These are phyloP conservation scores for Paracorniculantispora psalliotae DNA, from an alignment of 2,329 filamentous ascomycete genomes.

Conservation along the genomic window DNA sequence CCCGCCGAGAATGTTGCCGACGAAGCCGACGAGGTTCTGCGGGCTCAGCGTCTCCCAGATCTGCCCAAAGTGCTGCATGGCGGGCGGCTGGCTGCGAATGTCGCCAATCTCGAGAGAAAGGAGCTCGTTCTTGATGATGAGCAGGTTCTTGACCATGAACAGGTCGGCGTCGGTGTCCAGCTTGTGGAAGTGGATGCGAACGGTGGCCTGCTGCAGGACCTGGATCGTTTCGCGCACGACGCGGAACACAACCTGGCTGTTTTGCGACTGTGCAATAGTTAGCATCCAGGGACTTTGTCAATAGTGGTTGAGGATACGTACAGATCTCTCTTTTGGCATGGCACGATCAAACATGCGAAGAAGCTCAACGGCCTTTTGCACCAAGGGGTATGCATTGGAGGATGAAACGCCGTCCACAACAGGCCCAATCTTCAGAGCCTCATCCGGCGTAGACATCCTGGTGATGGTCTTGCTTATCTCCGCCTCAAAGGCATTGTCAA, in stretches of 20 bases:
- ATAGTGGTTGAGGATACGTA: slow-evolving; percentile 32
- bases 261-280: slow-evolving; percentile 30
- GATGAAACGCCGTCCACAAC: slow-evolving; percentile 45
- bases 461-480: slow-evolving; percentile 53
- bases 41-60: slow-evolving; percentile 61
- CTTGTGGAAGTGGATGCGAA: slow-evolving; percentile 60
- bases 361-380: slow-evolving; percentile 54
- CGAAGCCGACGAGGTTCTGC: slow-evolving; percentile 54
- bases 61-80: slow-evolving; percentile 58
- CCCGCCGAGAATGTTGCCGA: slow-evolving; percentile 53
- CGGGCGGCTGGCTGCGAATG: slow-evolving; percentile 44
- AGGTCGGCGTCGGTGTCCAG: slow-evolving; percentile 69
- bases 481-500: slow-evolving; percentile 49
- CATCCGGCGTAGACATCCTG: slow-evolving; percentile 41
- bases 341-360: slow-evolving; percentile 58
- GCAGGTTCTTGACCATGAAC: slow-evolving; percentile 90
- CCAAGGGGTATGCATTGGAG: slow-evolving; percentile 54
- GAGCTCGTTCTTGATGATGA: slow-evolving; percentile 92
- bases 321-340: slow-evolving; percentile 59
- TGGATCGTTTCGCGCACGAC: slow-evolving; percentile 88
- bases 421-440: slow-evolving; percentile 46
- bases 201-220: slow-evolving; percentile 73
- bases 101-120: slow-evolving; percentile 90
- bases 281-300: neutral
- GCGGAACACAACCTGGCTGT: slow-evolving; percentile 53